These are phyloP conservation scores for Epicoccum nigrum DNA, from an alignment of 2,329 filamentous ascomycete species.

Conservation along the genomic window DNA sequence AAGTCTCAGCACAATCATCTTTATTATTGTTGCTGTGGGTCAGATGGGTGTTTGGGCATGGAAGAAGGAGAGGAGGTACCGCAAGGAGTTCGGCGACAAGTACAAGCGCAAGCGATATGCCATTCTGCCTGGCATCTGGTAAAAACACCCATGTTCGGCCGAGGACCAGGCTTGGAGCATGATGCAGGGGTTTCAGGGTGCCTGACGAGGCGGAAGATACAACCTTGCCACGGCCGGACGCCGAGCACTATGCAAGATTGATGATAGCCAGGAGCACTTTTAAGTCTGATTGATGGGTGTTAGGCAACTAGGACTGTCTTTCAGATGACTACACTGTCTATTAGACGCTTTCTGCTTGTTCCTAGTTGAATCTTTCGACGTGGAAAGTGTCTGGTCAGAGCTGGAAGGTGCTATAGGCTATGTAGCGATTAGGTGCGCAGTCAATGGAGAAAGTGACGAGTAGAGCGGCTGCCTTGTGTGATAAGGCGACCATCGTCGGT, in stretches of 20 bases:
- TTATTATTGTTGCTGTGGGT: conserved; percentile 71
- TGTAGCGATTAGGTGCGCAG: background rate
- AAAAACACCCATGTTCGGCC: conserved; percentile 6
- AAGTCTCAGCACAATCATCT: conserved; percentile 78
- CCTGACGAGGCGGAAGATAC: conserved; percentile 2
- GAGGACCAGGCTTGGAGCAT: conserved; percentile 7
- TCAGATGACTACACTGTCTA: too few species aligned
- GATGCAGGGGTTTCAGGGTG: background rate
- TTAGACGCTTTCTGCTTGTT: too few species aligned
- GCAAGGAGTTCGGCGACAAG: conserved; percentile 87
- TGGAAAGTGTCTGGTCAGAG: too few species aligned
- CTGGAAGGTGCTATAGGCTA: too few species aligned
- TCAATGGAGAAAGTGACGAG: background rate
- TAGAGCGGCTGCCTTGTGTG: background rate
- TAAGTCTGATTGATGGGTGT: too few species aligned
- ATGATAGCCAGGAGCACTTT: too few species aligned
- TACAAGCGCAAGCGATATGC: conserved; percentile 94
- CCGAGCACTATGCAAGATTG: too few species aligned
- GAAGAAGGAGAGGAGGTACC: conserved; percentile 90
- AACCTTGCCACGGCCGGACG: too few species aligned
- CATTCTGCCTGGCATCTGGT: conserved; percentile 80
- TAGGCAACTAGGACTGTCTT: too few species aligned
- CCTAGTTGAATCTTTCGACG: too few species aligned
- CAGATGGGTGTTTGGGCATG: conserved; percentile 89
- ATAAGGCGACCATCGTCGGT: conserved; percentile 2